These are phyloP conservation scores for Fusarium mexicanum DNA, from an alignment of 2,329 filamentous ascomycete genomes.

Conservation along the genomic window DNA sequence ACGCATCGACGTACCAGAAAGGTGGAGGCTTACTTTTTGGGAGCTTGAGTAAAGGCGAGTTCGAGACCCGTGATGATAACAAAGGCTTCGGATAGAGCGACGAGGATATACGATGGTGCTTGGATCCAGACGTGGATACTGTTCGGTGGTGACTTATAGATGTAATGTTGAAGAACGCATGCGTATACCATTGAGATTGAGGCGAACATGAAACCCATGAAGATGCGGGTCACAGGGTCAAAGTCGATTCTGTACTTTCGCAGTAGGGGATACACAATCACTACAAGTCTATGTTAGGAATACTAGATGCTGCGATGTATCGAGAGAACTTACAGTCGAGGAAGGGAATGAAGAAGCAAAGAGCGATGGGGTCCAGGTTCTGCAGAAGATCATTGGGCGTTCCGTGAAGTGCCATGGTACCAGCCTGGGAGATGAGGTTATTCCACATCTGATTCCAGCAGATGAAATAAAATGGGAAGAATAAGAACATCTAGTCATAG, in stretches of 20 bases:
- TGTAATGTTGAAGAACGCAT: background rate
- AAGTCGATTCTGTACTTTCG: slow-evolving; percentile 8
- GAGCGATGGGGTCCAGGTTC: background rate
- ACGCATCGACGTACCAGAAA: too few relatives aligned
- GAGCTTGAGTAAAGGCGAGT: background rate
- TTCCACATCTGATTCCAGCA: slow-evolving; percentile 16
- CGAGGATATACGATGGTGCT: background rate
- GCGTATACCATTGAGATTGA: slow-evolving; percentile 2
- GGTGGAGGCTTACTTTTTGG: background rate
- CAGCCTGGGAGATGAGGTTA: slow-evolving; percentile 1
- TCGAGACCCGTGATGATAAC: slow-evolving; percentile 6
- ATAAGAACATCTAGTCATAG: background rate
- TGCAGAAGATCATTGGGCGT: background rate
- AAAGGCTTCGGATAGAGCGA: background rate
- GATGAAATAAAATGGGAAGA: slow-evolving; percentile 11
- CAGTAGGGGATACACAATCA: background rate
- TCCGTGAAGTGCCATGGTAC: slow-evolving; percentile 1
- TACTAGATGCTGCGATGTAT: rapidly evolving
- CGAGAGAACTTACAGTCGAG: background rate
- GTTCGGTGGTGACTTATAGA: slow-evolving; percentile 2
- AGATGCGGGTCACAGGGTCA: background rate
- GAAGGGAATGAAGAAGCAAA: slow-evolving; percentile 7
- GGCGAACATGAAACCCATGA: slow-evolving; percentile 9
- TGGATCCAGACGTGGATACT: slow-evolving; percentile 7
- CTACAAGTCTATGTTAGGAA: background rate